Conservation (phyloP, 2,329 filamentous ascomycete genomes). For the Aspergillus sp. region DNA sequence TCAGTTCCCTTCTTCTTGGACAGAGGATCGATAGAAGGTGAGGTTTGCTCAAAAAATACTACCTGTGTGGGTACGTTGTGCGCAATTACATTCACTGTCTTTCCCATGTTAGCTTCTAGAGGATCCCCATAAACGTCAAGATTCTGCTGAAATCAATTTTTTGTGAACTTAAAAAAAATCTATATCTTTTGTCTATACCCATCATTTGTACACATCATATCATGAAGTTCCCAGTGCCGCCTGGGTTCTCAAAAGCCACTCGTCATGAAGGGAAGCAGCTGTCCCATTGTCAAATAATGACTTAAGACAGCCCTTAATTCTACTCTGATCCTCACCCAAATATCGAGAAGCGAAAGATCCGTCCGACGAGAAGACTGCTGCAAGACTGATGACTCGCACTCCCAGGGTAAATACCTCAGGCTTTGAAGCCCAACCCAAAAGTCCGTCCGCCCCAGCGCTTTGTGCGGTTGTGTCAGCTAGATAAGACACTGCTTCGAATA, state of each 20-base stretch:
- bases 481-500: slow-evolving; percentile 25
- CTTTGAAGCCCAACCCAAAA: slow-evolving; percentile 68
- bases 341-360: slow-evolving; percentile 12
- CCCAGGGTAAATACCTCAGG: slow-evolving; percentile 57
- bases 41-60: too few relatives aligned
- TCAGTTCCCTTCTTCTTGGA: too few relatives aligned
- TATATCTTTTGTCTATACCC: slow-evolving; percentile 17
- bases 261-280: slow-evolving; percentile 22
- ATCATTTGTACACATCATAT: slow-evolving; percentile 1
- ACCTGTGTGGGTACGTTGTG: too few relatives aligned
- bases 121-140: not conserved
- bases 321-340: slow-evolving; percentile 10
- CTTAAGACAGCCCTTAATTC: slow-evolving; percentile 19
- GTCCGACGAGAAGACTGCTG: slow-evolving; percentile 25
- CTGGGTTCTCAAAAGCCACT: slow-evolving; percentile 27
- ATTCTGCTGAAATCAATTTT: not conserved
- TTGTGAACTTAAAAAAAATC: not conserved
- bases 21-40: too few relatives aligned
- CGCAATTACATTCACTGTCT: not conserved
- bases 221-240: slow-evolving; percentile 12
- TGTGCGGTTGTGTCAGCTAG: slow-evolving; percentile 23
- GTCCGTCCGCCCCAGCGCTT: slow-evolving; percentile 50
- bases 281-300: slow-evolving; percentile 19
- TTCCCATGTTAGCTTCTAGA: not conserved
- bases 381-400: slow-evolving; percentile 34